These are phyloP conservation scores for Neonothopanus nambi DNA, from an alignment of 1,284 basidiomycete genomes.

Conservation along the genomic window DNA sequence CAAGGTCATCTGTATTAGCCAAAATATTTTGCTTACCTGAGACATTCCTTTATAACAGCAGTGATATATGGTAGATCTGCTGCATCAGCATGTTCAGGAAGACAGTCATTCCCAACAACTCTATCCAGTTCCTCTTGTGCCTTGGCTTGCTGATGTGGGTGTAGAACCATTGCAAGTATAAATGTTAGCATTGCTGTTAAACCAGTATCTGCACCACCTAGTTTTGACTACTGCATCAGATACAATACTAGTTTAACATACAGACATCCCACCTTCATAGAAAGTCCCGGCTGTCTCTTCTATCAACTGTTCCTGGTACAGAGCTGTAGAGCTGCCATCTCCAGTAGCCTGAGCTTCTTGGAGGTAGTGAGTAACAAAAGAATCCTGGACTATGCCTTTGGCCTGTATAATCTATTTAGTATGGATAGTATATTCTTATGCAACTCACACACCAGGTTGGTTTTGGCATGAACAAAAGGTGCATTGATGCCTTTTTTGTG, in stretches of 20 bases:
- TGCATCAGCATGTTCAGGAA: no score
- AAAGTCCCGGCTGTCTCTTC: slow-evolving; percentile 4
- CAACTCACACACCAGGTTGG: no score
- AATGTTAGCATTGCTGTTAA: background rate
- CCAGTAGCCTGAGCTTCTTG: background rate
- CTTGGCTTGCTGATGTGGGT: slow-evolving; percentile 10
- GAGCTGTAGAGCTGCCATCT: no score
- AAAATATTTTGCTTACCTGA: slow-evolving; percentile 2
- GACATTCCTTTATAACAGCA: slow-evolving; percentile 2
- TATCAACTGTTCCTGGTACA: no score
- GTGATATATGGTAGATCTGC: no score
- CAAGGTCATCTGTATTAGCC: no score
- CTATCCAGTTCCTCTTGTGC: no score
- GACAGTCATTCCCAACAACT: no score
- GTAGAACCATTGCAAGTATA: slow-evolving; percentile 2
- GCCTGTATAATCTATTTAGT: no score
- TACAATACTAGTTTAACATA: no score
- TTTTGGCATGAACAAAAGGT: background rate
- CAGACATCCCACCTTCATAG: background rate
- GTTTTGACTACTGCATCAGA: background rate
- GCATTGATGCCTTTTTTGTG: background rate
- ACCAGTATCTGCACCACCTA: slow-evolving; percentile 3
- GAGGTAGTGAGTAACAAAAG: slow-evolving; percentile 1
- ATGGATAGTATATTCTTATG: no score
- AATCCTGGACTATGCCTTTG: background rate